These are phyloP conservation scores for Melanomma pulvis-pyrius DNA, from an alignment of 495 filamentous ascomycete species.

Conservation along the genomic window DNA sequence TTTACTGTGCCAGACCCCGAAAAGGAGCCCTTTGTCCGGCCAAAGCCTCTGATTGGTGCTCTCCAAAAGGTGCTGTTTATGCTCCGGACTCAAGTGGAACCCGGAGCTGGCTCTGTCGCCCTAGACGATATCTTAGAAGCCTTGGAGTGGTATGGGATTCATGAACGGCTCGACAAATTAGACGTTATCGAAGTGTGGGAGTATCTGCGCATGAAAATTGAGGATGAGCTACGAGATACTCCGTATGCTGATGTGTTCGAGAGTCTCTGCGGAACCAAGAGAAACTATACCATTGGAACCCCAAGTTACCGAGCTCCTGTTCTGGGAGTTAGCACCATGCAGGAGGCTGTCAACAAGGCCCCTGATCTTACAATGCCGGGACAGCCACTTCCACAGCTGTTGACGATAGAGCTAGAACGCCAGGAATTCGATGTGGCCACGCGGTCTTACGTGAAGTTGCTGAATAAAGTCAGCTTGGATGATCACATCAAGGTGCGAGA, in stretches of 20 bases:
- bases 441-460: constrained; percentile 62
- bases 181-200: constrained; percentile 55
- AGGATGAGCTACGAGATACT: constrained; percentile 56
- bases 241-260: constrained; percentile 47
- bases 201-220: constrained; percentile 54
- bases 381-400: constrained; percentile 48
- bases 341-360: constrained; percentile 38
- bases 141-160: constrained; percentile 45
- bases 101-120: constrained; percentile 24
- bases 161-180: constrained; percentile 41
- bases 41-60: constrained; percentile 48
- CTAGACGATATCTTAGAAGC: constrained; percentile 37
- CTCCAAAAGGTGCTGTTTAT: constrained; percentile 41
- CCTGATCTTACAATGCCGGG: constrained; percentile 22
- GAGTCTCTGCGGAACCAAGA: constrained; percentile 51
- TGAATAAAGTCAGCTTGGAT: constrained; percentile 59
- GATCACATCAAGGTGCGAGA: constrained; percentile 55
- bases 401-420: constrained; percentile 63
- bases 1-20: constrained; percentile 55
- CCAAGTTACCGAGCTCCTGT: constrained; percentile 41
- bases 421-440: constrained; percentile 56
- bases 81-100: constrained; percentile 35
- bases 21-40: constrained; percentile 52
- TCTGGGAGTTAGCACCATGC: constrained; percentile 35
- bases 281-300: constrained; percentile 27